A percentile compares a stretch with the other conserved stretches of the same genome.
These are phyloP conservation scores for Suillus lakei DNA, from an alignment of 768 basidiomycete genomes.

Conservation along the genomic window DNA sequence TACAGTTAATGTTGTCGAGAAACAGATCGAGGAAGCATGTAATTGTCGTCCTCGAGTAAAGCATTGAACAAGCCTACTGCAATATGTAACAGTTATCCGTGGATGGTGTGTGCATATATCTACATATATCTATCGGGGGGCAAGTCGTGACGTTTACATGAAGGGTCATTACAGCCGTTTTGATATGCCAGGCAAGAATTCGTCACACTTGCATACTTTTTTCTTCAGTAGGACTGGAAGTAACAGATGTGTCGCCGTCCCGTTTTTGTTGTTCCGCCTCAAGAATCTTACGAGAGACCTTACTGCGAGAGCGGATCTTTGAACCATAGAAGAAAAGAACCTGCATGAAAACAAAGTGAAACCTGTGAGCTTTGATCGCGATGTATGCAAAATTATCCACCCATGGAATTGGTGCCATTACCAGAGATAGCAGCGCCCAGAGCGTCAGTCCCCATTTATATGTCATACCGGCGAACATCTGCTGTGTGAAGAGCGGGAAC, in stretches of 20 bases:
- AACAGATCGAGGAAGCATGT: too few species aligned
- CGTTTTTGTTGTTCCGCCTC: slow-evolving; percentile 13
- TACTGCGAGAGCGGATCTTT: slow-evolving; percentile 35
- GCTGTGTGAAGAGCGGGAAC: slow-evolving; percentile 55
- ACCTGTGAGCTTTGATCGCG: neutral
- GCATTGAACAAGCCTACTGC: too few species aligned
- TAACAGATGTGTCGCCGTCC: neutral
- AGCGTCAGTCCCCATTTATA: slow-evolving; percentile 55
- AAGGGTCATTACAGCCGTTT: neutral
- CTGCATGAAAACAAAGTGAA: slow-evolving; percentile 15
- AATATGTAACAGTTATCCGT: too few species aligned
- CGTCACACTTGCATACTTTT: neutral
- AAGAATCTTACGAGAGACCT: slow-evolving; percentile 25
- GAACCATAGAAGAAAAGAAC: slow-evolving; percentile 37
- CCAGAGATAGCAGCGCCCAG: slow-evolving; percentile 43
- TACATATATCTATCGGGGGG: neutral
- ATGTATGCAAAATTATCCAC: slow-evolving; percentile 29
- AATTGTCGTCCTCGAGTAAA: too few species aligned
- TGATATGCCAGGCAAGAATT: neutral
- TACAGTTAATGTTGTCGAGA: neutral
- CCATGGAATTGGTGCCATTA: slow-evolving; percentile 51
- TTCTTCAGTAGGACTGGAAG: neutral
- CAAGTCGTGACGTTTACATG: neutral
- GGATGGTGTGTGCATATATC: too few species aligned
- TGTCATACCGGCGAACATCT: slow-evolving; percentile 50